phyloP scores from a whole-genome alignment of 2,329 filamentous ascomycete genomes.

The Colletotrichum lupini region DNA sequence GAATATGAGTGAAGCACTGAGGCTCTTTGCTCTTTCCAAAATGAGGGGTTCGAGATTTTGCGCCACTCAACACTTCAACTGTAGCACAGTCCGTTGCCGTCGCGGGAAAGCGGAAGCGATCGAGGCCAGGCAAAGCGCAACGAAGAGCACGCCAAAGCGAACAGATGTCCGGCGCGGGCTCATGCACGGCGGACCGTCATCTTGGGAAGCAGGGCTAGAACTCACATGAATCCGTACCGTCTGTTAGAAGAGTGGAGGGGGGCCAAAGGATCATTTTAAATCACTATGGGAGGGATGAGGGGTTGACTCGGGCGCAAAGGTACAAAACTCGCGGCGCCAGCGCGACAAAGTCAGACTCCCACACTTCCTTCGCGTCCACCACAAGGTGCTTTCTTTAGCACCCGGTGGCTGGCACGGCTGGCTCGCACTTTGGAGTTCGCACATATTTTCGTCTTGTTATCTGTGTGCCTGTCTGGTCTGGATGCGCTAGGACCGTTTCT shows the following conservation, averaged over 20 bases:
- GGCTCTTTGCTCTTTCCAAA: background rate
- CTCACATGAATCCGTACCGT: background rate
- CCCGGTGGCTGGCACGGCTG: slow-evolving; percentile 23
- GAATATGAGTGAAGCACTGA: slow-evolving; percentile 5
- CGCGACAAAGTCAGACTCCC: background rate
- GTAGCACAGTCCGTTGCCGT: background rate
- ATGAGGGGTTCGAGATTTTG: background rate
- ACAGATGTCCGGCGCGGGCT: background rate
- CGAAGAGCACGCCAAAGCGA: background rate
- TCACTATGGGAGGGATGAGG: background rate
- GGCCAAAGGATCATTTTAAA: background rate
- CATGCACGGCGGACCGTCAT: background rate
- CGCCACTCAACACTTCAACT: background rate
- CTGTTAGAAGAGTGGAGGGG: background rate
- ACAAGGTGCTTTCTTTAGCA: background rate
- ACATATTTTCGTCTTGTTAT: background rate
- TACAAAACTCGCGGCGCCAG: slow-evolving; percentile 28
- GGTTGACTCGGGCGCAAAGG: background rate
- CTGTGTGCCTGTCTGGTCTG: background rate
- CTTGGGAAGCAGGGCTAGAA: background rate
- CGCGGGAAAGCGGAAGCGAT: slow-evolving; percentile 18
- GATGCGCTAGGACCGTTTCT: slow-evolving; percentile 10
- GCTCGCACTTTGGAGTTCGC: background rate
- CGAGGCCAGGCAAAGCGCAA: slow-evolving; percentile 4
- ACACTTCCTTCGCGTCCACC: slow-evolving; percentile 14